Evolutionary conservation across 2,329 filamentous ascomycete genomes (phyloP).

Genomic region (Biscogniauxia mediterranea): DNA sequence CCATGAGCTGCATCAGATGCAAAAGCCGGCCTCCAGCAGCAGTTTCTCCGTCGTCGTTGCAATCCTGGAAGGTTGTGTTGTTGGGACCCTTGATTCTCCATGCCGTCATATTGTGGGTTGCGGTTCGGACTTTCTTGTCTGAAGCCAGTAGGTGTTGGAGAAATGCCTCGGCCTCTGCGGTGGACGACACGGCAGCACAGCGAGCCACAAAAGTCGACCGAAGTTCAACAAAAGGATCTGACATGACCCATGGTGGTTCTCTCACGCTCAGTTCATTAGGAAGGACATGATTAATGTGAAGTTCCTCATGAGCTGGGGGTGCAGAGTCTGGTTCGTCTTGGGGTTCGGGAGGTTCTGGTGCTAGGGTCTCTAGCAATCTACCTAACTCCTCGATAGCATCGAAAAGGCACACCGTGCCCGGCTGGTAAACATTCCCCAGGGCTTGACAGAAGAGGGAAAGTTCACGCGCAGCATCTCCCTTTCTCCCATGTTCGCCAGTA

Average conservation of each 20-base stretch:
- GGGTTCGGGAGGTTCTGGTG: conserved; percentile 28
- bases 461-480: conserved; percentile 70
- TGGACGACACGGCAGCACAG: conserved; percentile 65
- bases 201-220: conserved; percentile 88
- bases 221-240: conserved; percentile 72
- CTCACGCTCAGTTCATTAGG: conserved; percentile 23
- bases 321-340: conserved; percentile 21
- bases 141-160: conserved; percentile 74
- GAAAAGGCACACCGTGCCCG: conserved; percentile 81
- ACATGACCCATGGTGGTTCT: conserved; percentile 67
- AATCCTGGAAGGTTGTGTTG: conserved; percentile 73
- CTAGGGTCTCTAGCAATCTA: conserved; percentile 38
- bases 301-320: conserved; percentile 9
- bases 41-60: conserved; percentile 92
- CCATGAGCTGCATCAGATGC: conserved; percentile 92
- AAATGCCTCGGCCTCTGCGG: conserved; percentile 67
- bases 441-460: conserved; percentile 68
- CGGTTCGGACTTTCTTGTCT: conserved; percentile 80
- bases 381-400: conserved; percentile 80
- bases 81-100: conserved; percentile 74
- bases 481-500: conserved; percentile 64
- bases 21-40: conserved; percentile 83
- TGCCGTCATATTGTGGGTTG: conserved; percentile 93
- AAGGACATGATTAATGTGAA: conserved; percentile 9
- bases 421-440: conserved; percentile 64